Base-by-base conservation (phyloP, 1,284 basidiomycete species). In the Cutaneotrichosporon mucoides region DNA sequence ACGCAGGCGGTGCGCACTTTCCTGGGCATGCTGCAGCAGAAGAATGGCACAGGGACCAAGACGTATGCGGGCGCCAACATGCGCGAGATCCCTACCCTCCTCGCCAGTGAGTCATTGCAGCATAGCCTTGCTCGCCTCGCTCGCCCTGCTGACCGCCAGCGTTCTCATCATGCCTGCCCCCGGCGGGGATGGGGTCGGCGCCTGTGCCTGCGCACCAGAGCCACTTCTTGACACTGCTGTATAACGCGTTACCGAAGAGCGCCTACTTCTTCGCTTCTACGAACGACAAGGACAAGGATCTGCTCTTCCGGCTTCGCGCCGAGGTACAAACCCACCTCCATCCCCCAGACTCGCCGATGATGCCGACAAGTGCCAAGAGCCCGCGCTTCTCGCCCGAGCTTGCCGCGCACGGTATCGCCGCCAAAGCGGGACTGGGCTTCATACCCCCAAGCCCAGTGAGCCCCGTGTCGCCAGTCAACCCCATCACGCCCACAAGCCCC, bases 91-190 rank as follows among this genome's bases (percentile, higher is more conserved):
- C 68, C 72, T 0, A 65, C 65, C 10, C 56, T 78, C 6, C 61
- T 76, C 6, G 72, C 76, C 24, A 67, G 73, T 73, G 51, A 62
- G 73, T n/a, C n/a, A n/a, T n/a, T n/a, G n/a, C n/a, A n/a, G n/a
- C n/a, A n/a, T n/a, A n/a, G n/a, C n/a, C n/a, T n/a, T n/a, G n/a
- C n/a, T n/a, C n/a, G n/a, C n/a, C n/a, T n/a, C n/a, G n/a, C n/a
- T n/a, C n/a, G n/a, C 12, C 0, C 13, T 3, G 37, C 55, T 55
- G 37, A 54, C 52, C 16, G 24, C 11, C 54, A 73, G 70, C 68
- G 4, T 75, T 76, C 61, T 57, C 68, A 0, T 55, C 65, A 6
- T 64, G 59, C 34, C 56, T 75, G 7, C 71, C 72, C 0, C 64
- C 69, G 3, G 50, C 50, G 9, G 60, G 51, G 5, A 62, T 66